Percentiles rank a stretch among this genome's conserved stretches.
Conservation (phyloP, 495 filamentous ascomycete genomes). For the Penicillium taxi region DNA sequence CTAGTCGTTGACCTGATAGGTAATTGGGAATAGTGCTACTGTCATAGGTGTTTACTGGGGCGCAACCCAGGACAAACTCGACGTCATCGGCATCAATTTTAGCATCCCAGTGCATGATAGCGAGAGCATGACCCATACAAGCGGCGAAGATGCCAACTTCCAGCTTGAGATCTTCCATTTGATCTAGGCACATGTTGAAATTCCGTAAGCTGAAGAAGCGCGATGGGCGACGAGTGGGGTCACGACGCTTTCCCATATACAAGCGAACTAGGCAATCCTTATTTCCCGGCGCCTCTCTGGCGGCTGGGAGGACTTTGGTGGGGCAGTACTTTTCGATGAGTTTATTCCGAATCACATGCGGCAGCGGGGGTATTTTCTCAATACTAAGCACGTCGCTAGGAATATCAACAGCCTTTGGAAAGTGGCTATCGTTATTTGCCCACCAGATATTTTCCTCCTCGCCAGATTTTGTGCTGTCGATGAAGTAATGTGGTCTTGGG, state of each 20-base stretch:
- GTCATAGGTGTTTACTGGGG: too few species aligned
- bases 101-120: conserved; percentile 31
- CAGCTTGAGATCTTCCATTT: conserved; percentile 24
- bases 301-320: conserved; percentile 4
- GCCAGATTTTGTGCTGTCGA: too few species aligned
- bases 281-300: conserved; percentile 19
- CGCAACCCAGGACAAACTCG: conserved; percentile 44
- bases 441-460: too few species aligned
- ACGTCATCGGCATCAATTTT: conserved; percentile 34
- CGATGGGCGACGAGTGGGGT: not conserved
- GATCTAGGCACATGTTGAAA: conserved; percentile 34
- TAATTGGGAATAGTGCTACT: too few species aligned
- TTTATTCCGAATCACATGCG: conserved; percentile 12
- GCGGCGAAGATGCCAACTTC: conserved; percentile 17
- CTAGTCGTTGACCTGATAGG: too few species aligned
- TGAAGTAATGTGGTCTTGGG: too few species aligned
- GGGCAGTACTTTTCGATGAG: conserved; percentile 29
- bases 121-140: conserved; percentile 33
- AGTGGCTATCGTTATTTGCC: too few species aligned
- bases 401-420: too few species aligned
- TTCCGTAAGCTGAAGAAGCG: conserved; percentile 32
- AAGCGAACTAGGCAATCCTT: conserved; percentile 30
- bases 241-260: conserved; percentile 34
- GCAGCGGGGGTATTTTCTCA: conserved; percentile 35
- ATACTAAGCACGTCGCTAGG: too few species aligned